Evolutionary conservation across 2,329 filamentous ascomycete genomes (phyloP), one percentile per base, ranked within the genome.

Genomic region (Fusarium falciforme): DNA sequence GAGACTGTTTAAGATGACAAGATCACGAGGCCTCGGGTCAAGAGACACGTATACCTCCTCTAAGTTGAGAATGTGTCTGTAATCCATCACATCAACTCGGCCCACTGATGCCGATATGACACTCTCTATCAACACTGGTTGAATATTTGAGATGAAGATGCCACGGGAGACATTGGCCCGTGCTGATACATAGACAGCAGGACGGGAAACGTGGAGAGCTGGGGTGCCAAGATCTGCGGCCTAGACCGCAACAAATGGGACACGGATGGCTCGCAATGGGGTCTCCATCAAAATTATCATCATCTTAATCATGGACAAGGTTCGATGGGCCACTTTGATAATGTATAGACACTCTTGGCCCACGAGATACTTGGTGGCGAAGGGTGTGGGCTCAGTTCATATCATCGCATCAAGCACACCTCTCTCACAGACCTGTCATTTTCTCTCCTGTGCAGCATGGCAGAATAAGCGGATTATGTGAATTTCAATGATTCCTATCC

Each of bases 91-190:
- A 25, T 16, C 7, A 6, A 6, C 22, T 6, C 14, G 8, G 38
- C 10, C 5, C n/a, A n/a, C 38, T 11, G 38, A 10, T 47, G 22
- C 8, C 14, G 5, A 17, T 6, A 47, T 25, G 7, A 17, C 9
- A 25, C 9, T 16, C 8, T 6, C 4, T 17, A 17, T 27, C 0
- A 17, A 10, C 1, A 6, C 5, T 2, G 7, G 12, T 8, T 7
- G 2, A 16, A 2, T 8, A 16, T 9, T 9, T 44, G 5, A 9
- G 42, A 16, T 9, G 12, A 3, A 16, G 2, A 5, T 16, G 1
- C 1, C 1, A 47, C 22, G 22, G 22, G 9, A 25, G 16, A 25
- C 2, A 27, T 6, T 17, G 5, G 22, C 1, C 1, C 8, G 2
- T 17, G 5, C 5, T 16, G 8, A 16, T 17, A 47, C 5, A 47